Evolutionary conservation across 495 filamentous ascomycete species (phyloP).

Genomic region (Clohesyomyces aquaticus): DNA sequence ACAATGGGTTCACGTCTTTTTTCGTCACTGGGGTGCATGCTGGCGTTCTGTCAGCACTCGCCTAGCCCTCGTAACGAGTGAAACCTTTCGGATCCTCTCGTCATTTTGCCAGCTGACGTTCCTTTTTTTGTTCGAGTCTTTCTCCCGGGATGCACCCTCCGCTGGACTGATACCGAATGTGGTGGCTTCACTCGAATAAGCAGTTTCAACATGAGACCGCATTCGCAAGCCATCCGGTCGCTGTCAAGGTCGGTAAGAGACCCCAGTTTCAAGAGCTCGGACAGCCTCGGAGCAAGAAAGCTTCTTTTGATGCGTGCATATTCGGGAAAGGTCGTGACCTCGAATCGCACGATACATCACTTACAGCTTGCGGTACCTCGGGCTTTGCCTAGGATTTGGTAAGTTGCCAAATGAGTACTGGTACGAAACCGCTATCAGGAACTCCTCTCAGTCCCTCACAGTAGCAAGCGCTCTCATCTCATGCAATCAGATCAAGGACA

Average conservation of each 20-base stretch:
- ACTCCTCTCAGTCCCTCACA: too few relatives aligned
- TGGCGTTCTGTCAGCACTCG: neutral
- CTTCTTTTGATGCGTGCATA: neutral
- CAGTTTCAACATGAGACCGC: neutral
- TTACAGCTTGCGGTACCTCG: too few relatives aligned
- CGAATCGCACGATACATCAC: too few relatives aligned
- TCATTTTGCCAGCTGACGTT: neutral
- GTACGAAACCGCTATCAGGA: too few relatives aligned
- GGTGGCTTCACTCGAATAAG: neutral
- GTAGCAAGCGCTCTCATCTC: too few relatives aligned
- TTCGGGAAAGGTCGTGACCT: neutral
- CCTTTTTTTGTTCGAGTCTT: neutral
- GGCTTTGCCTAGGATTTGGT: too few relatives aligned
- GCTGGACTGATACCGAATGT: neutral
- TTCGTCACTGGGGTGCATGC: neutral
- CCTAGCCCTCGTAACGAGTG: too few relatives aligned
- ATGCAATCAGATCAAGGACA: too few relatives aligned
- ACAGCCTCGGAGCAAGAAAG: conserved; percentile 1
- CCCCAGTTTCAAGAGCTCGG: neutral
- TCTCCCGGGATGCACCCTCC: neutral
- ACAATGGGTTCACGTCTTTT: neutral
- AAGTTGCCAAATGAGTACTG: too few relatives aligned
- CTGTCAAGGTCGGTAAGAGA: neutral
- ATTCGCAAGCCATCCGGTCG: neutral
- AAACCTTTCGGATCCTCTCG: neutral